Evolutionary conservation across 2,329 filamentous ascomycete genomes (phyloP).

Genomic region (Macroventuria anomochaeta): DNA sequence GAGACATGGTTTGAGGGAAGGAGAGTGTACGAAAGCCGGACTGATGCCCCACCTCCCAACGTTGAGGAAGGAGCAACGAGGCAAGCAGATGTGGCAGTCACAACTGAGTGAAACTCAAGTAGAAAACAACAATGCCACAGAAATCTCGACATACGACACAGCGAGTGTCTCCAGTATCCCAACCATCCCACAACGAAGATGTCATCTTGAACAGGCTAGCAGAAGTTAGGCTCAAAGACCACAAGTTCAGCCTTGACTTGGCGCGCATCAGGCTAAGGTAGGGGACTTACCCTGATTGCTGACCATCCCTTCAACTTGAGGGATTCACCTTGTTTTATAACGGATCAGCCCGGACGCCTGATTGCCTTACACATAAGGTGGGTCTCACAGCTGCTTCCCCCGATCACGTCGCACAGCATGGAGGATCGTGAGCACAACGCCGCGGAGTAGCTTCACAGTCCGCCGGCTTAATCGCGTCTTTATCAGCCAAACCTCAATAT

Average conservation of each 20-base stretch:
- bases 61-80: conserved; percentile 4
- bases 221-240: conserved; percentile 6
- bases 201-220: background rate
- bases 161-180: background rate
- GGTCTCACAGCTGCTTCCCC: background rate
- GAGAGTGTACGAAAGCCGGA: conserved; percentile 29
- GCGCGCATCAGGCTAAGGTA: conserved; percentile 1
- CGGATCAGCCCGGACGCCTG: background rate
- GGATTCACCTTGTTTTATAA: background rate
- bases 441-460: background rate
- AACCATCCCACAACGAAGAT: background rate
- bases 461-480: background rate
- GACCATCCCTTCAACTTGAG: background rate
- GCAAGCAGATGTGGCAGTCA: conserved; percentile 3
- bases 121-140: too few relatives aligned
- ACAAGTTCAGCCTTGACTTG: conserved; percentile 12
- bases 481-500: background rate
- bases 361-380: background rate
- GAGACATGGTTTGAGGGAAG: conserved; percentile 63
- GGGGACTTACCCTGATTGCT: background rate
- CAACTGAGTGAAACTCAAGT: background rate
- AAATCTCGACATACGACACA: background rate
- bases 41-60: background rate
- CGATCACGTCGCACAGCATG: background rate
- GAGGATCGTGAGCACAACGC: background rate